Evolutionary conservation across 306 rosid genomes (phyloP), one percentile per base, ranked within the genome.

Genomic region (Fragaria vesca): DNA sequence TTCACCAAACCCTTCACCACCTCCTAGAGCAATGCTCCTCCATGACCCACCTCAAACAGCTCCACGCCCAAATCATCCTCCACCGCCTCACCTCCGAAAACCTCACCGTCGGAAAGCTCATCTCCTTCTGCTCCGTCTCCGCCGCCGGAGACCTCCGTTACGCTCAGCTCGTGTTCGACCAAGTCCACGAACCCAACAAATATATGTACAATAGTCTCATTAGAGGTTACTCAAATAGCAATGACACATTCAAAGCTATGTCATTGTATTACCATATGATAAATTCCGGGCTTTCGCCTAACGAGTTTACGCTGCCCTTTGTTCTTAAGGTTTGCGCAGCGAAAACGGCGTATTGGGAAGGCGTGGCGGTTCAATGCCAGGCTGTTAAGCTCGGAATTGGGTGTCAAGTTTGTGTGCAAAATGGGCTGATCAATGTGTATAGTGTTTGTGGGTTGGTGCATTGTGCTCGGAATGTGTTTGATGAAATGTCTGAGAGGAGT

Each of bases 151-250:
- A 83, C 83, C 85, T 89, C 26, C 57, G 18, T 18, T 86, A 90
- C 11, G 91, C 91, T 15, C 88, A 83, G 42, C 81, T 74, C 7
- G 66, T 93, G 71, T 90, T 89, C 32, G 87, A 88, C 72, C 81
- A 79, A 51, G 78, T 79, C 67, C 57, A 65, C 10, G 81, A 86
- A 60, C 97, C 94, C 18, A 90, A 91, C 69, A 93, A 82, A 68
- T 93, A 85, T 75, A 91, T 89, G 90, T 91, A 84, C 84, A 90
- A 91, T 77, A 87, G 91, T 82, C 83, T 93, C 76, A 88, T 90
- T 32, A 88, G 81, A 80, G 89, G 86, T n/a, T 87, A 86, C 88
- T 86, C 90, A 17, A 82, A 83, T 79, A 78, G 78, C 17, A 69
- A 76, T 66, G 81, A 89, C 72, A 85, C 87, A 54, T 36, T 62